phyloP scores from a whole-genome alignment of 1,139 yeast species.

The Arxiozyma slooffiae region DNA sequence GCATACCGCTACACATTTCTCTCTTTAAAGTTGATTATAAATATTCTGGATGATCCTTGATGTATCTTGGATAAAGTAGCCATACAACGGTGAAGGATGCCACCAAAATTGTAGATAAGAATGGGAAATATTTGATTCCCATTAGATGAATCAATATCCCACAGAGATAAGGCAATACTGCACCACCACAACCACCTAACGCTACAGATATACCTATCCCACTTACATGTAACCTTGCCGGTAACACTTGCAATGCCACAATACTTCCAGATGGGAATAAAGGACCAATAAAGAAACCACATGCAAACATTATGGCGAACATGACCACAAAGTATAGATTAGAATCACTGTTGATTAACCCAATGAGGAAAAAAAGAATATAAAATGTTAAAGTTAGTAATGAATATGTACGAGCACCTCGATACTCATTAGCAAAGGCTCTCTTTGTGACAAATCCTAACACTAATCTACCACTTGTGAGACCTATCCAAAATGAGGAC shows the following conservation, averaged over 20 bases:
- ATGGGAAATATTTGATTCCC: slow-evolving; percentile 27
- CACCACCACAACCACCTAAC: slow-evolving; percentile 74
- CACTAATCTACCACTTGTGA: slow-evolving; percentile 50
- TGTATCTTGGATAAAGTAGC: slow-evolving; percentile 27
- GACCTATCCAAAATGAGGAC: slow-evolving; percentile 55
- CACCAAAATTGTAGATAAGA: slow-evolving; percentile 24
- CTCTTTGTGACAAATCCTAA: slow-evolving; percentile 55
- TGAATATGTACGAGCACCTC: slow-evolving; percentile 40
- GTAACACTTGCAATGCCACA: slow-evolving; percentile 53
- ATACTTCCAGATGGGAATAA: slow-evolving; percentile 69
- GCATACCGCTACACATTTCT: no score
- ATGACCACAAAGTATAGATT: slow-evolving; percentile 26
- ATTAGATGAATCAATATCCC: slow-evolving; percentile 37
- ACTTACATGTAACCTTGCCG: slow-evolving; percentile 49
- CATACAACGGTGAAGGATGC: slow-evolving; percentile 26
- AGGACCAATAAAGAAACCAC: slow-evolving; percentile 72
- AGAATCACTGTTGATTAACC: slow-evolving; percentile 14
- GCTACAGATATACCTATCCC: slow-evolving; percentile 75
- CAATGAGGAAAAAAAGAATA: slow-evolving; percentile 21
- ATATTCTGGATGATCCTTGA: slow-evolving; percentile 7
- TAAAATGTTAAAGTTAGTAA: slow-evolving; percentile 13
- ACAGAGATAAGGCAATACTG: slow-evolving; percentile 53
- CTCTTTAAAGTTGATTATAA: not conserved
- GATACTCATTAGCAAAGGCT: slow-evolving; percentile 40
- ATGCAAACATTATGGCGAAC: slow-evolving; percentile 35